These are phyloP conservation scores for Ramaria sp. DNA, from an alignment of 768 basidiomycete genomes.

Conservation along the genomic window DNA sequence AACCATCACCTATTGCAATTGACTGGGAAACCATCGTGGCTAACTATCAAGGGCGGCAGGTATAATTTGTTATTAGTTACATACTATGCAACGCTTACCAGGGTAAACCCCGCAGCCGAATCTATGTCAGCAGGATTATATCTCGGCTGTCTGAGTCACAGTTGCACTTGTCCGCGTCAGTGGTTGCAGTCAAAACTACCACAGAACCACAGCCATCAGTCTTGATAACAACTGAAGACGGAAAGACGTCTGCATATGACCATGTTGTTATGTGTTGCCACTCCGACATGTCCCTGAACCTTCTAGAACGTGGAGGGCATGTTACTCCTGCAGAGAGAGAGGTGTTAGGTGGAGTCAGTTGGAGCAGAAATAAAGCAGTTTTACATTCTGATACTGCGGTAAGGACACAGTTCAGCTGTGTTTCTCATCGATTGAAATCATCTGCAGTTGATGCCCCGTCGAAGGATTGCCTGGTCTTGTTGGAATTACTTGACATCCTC, in stretches of 20 bases:
- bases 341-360: conserved; percentile 48
- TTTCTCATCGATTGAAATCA: neutral
- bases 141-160: conserved; percentile 38
- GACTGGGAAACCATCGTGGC: conserved; percentile 58
- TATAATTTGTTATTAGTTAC: conserved; percentile 18
- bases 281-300: conserved; percentile 46
- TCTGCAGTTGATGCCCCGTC: conserved; percentile 54
- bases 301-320: conserved; percentile 30
- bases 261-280: conserved; percentile 68
- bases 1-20: conserved; percentile 70
- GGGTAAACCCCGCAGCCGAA: conserved; percentile 28
- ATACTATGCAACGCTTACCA: neutral
- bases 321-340: conserved; percentile 40
- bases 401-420: neutral
- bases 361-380: conserved; percentile 58
- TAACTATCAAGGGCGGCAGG: conserved; percentile 67
- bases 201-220: conserved; percentile 19
- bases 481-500: conserved; percentile 70
- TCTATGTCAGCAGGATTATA: conserved; percentile 58
- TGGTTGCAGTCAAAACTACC: conserved; percentile 32
- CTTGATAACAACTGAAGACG: conserved; percentile 35
- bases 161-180: conserved; percentile 49
- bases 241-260: conserved; percentile 40
- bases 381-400: conserved; percentile 56
- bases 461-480: conserved; percentile 54